These are phyloP conservation scores for Leptographium radiaticola DNA, from an alignment of 2,329 filamentous ascomycete genomes.

Conservation along the genomic window DNA sequence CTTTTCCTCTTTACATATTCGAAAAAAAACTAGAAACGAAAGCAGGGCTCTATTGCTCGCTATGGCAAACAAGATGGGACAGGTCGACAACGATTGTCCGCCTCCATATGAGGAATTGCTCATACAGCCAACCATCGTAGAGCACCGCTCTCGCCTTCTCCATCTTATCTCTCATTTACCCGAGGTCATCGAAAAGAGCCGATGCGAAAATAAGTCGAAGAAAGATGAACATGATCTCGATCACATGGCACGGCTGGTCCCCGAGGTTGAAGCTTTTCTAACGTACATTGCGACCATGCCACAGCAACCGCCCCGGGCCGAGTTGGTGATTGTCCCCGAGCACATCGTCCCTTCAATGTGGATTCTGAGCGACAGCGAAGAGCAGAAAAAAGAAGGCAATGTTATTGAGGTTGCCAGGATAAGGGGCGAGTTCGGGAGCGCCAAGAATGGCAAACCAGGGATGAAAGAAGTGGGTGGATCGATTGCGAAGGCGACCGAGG, in stretches of 20 bases:
- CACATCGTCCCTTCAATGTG: conserved; percentile 24
- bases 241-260: conserved; percentile 25
- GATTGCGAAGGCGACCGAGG: conserved; percentile 1
- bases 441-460: background rate
- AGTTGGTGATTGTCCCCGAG: conserved; percentile 32
- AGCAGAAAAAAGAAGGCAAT: conserved; percentile 17
- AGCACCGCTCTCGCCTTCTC: conserved; percentile 12
- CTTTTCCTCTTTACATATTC: background rate
- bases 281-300: conserved; percentile 22
- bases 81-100: background rate
- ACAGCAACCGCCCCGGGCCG: conserved; percentile 22
- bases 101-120: conserved; percentile 1
- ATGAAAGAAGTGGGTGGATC: background rate
- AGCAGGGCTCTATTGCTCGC: too few relatives aligned
- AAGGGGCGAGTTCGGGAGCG: background rate
- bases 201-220: conserved; percentile 19
- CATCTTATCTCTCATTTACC: conserved; percentile 24
- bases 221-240: conserved; percentile 25
- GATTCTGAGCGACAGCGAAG: conserved; percentile 21
- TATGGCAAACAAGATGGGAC: background rate
- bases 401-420: conserved; percentile 21
- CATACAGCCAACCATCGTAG: background rate
- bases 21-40: too few relatives aligned
- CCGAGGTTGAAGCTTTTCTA: conserved; percentile 28
- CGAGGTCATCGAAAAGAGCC: conserved; percentile 21